These are phyloP conservation scores for Neocatenulostroma microsporum DNA, from an alignment of 2,329 filamentous ascomycete genomes.

Conservation along the genomic window DNA sequence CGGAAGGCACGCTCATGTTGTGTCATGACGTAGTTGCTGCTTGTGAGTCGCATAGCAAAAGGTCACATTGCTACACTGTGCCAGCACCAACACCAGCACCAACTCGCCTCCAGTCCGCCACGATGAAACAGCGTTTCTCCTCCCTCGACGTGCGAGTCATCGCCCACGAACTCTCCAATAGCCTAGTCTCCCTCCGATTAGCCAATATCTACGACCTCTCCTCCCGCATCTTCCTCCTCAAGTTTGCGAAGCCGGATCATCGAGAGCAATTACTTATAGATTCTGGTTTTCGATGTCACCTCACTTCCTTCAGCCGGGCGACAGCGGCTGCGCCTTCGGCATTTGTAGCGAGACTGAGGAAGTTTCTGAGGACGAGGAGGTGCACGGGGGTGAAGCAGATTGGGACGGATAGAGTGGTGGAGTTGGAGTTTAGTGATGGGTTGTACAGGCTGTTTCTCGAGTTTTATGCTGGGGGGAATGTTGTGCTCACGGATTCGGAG, in stretches of 20 bases:
- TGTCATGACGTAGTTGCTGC: too few relatives aligned
- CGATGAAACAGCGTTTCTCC: constrained; percentile 72
- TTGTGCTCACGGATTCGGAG: constrained; percentile 81
- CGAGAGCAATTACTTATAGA: constrained; percentile 89
- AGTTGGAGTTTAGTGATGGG: constrained; percentile 88
- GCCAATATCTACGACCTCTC: constrained; percentile 95
- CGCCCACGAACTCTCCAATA: constrained; percentile 77
- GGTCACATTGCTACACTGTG: too few relatives aligned
- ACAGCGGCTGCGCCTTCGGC: constrained; percentile 75
- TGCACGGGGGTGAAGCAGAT: constrained; percentile 76
- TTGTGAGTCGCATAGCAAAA: too few relatives aligned
- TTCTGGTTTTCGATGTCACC: constrained; percentile 89
- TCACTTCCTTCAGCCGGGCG: constrained; percentile 82
- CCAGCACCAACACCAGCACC: too few relatives aligned
- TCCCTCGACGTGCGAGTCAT: constrained; percentile 81
- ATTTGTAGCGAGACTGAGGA: constrained; percentile 79
- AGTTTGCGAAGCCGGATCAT: constrained; percentile 82
- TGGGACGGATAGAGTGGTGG: constrained; percentile 86
- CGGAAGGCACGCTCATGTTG: too few relatives aligned
- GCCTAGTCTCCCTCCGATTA: constrained; percentile 69
- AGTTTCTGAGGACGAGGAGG: constrained; percentile 77
- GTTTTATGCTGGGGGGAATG: constrained; percentile 93
- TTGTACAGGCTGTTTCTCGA: constrained; percentile 81
- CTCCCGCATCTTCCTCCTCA: constrained; percentile 89
- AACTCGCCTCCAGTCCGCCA: too few relatives aligned